Base-by-base conservation (phyloP, 208 protist genomes). In the Trypanosoma platydactyli region DNA sequence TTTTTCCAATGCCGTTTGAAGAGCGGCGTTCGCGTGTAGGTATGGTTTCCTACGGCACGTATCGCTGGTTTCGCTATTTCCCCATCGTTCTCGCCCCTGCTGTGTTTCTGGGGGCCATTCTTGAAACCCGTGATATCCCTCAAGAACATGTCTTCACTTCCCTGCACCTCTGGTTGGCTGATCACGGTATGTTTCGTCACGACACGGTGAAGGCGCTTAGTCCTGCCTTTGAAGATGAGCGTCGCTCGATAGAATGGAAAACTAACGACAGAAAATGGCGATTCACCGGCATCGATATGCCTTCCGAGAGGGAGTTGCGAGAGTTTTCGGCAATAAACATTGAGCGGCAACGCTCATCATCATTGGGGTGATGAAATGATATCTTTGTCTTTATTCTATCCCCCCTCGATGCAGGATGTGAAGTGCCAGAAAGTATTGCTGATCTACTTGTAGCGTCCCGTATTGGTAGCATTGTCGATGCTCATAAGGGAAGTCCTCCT, bases 281-380 rank as follows among this genome's bases (percentile, higher is more conserved):
- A 38, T 91, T 95, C 58, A 92, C 86, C 1, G 89, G 89, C 3
- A 74, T 77, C 11, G 89, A 95, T 62, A 87, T 88, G 75, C 84
- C 80, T 15, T 92, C 86, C 0, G 84, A 88, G 64, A 80, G 81
- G 9, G 86, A 95, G 58, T 62, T 92, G 30, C 73, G 79, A 5
- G 89, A 95, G 64, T 95, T 92, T 70, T 80, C 84, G 30, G 89
- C 89, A 68, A 95, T 95, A 70, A 93, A 95, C 71, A 84, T 94
- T 12, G 81, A 91, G 33, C 71, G 73, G 22, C 74, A 86, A 51
- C 52, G 57, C 15, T 25, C 63, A 27, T 70, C 60, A 0, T 79
- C 54, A 20, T 65, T 48, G 16, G 24, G 46, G 22, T 69, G 48
- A 67, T n/a, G 24, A 51, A 12, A 22, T 15, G 18, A 9, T 0